Base-by-base conservation (phyloP, 441 rosid genomes). In the Euphorbia celastroides region DNA sequence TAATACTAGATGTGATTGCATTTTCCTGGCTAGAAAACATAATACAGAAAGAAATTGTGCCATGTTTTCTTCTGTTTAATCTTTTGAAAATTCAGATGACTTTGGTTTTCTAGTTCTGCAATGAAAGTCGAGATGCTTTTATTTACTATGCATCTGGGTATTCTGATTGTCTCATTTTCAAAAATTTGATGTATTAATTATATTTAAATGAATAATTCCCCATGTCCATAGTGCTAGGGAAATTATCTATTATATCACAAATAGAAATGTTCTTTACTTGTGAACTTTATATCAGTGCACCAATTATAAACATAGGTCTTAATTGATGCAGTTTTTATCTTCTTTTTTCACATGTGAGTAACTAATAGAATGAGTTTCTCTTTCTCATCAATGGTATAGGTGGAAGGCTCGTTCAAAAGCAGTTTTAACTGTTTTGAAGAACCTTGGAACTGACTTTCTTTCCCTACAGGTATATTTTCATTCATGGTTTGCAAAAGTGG, bases 391-490 rank as follows among this genome's bases (percentile, higher is more conserved):
- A 54, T 67, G 51, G 16, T 9, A 46, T 74, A 94, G 99, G 78
- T 89, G 96, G 98, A 92, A 86, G 84, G 79, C 84, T 77, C 96
- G 98, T 65, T 92, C 97, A 32, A 78, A 80, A 65, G 89, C 91
- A 54, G 76, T 89, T 75, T 66, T 89, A 57, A 77, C 90, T 26
- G 75, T 89, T 74, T 85, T 94, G 44, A 74, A 73, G 76, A 80
- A 78, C 64, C 74, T 94, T 19, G 74, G 74, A 9, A 87, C 88
- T 26, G 94, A 88, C 78, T 84, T 94, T 81, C 77, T 92, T 38
- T 94, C 92, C 77, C 79, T 94, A 61, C 99, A 91, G 99, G 99
- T 90, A 44, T 38, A 7, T 55, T 52, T 0, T 9, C 22, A 12
- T 41, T 31, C 32, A 23, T 69, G 5, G 42, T 23, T 1, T 38